A percentile compares a stretch with the other conserved stretches of the same genome.
phyloP scores from a whole-genome alignment of 2,329 filamentous ascomycete genomes.

The Sporothrix dimorphospora region DNA sequence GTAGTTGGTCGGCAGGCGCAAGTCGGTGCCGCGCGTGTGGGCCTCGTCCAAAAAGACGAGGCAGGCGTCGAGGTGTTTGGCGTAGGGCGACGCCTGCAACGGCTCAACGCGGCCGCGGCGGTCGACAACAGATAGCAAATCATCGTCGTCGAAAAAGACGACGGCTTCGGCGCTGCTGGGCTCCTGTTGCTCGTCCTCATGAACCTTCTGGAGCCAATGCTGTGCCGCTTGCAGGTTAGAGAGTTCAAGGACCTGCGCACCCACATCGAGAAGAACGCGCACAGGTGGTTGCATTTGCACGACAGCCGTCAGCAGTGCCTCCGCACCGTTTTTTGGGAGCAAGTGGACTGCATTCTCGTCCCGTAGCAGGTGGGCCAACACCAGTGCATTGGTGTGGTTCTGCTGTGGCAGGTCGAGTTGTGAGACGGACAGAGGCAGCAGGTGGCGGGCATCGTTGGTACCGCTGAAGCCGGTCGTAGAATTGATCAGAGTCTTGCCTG shows the following conservation, averaged over 20 bases:
- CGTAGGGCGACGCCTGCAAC: conserved; percentile 62
- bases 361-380: conserved; percentile 60
- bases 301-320: conserved; percentile 52
- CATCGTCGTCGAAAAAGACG: conserved; percentile 61
- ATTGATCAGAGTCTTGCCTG: conserved; percentile 35
- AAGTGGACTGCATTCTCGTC: conserved; percentile 52
- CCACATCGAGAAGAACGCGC: conserved; percentile 70
- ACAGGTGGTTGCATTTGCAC: conserved; percentile 44
- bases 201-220: conserved; percentile 51
- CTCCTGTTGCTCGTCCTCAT: conserved; percentile 26
- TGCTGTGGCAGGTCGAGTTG: conserved; percentile 60
- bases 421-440: conserved; percentile 59
- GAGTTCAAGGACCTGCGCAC: conserved; percentile 69
- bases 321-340: conserved; percentile 40
- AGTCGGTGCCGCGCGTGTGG: conserved; percentile 71
- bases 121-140: conserved; percentile 59
- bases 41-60: conserved; percentile 71
- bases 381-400: conserved; percentile 68
- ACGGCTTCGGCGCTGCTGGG: conserved; percentile 46
- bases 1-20: conserved; percentile 61
- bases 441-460: conserved; percentile 64
- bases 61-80: conserved; percentile 59
- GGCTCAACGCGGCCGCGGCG: conserved; percentile 49
- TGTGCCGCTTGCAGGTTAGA: conserved; percentile 58
- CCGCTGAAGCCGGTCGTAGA: conserved; percentile 70